phyloP scores from a whole-genome alignment of 2,329 filamentous ascomycete species.

The Ceratocystis variospora region DNA sequence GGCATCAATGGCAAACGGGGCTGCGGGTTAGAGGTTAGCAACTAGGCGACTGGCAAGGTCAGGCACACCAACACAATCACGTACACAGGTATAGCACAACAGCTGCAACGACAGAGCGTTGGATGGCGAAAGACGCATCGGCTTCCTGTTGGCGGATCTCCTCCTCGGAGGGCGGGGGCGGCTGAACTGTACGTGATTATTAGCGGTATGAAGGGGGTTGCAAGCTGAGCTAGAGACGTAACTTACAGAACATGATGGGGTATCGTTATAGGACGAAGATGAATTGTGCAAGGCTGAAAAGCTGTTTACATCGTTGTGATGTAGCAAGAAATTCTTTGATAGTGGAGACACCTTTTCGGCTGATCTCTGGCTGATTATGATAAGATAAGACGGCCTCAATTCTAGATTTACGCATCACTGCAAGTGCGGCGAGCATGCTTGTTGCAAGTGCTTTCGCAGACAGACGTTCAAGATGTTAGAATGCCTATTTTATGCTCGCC shows the following conservation, averaged over 20 bases:
- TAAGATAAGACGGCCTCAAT: background rate
- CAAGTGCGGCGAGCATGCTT: too few species aligned
- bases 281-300: background rate
- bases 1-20: slow-evolving; percentile 45
- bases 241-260: slow-evolving; percentile 17
- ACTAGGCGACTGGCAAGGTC: background rate
- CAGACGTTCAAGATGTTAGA: background rate
- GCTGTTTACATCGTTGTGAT: background rate
- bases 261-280: background rate
- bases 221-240: too few species aligned
- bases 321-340: slow-evolving; percentile 1
- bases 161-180: slow-evolving; percentile 54
- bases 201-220: background rate
- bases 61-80: slow-evolving; percentile 24
- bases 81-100: slow-evolving; percentile 64
- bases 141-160: slow-evolving; percentile 58
- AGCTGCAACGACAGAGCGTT: slow-evolving; percentile 51
- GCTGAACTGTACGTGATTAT: slow-evolving; percentile 38
- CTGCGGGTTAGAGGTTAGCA: slow-evolving; percentile 26
- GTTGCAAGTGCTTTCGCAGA: background rate
- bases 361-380: background rate
- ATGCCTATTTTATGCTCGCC: background rate
- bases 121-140: slow-evolving; percentile 52
- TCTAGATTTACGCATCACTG: too few species aligned
- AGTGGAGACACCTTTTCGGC: background rate